Evolutionary conservation across 208 protist genomes (phyloP), one percentile per base, ranked within the genome.

Genomic region (Acanthamoeba rhysodes): DNA sequence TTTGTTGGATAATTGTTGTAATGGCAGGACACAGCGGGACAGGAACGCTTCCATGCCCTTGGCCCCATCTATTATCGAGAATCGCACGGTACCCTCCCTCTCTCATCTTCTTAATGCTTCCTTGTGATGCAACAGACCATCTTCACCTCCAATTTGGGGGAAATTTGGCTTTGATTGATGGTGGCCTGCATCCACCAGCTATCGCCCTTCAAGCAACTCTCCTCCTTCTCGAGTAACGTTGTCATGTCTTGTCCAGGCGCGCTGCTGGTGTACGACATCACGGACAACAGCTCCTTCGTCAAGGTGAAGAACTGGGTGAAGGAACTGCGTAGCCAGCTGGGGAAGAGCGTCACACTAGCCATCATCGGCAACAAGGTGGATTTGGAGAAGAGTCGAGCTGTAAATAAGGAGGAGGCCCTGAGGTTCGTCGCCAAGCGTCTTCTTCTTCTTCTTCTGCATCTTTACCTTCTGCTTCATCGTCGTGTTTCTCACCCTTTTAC

Each of bases 301-400:
- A 98, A 98, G 95, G 98, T 99, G 76, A 98, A 98, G n/a, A 98
- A 97, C 62, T 99, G 99, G 99, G 98, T 99, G 48, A 98, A 98
- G 90, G 99, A 99, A 96, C 97, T 99, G 48, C 97, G 98, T 55
- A 98, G 97, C 6, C 98, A 99, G 85, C 95, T 98, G 8, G 97
- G 97, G 14, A 98, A 98, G 37, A 97, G 98, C 62, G 99, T 99
- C 66, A 93, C 96, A 29, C 96, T 99, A 14, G 97, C 98, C 34
- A 98, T 99, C 72, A 98, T 98, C 64, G 99, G 98, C 62, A 99
- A 99, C 97, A 99, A 99, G 95, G 93, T 95, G 55, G 99, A 99
- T 97, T 93, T 98, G 0, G 97, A 97, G n/a, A 96, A 96, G 94
- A 95, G 98, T 53, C 95, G 97, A 84, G 97, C 98, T 76, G 98